Evolutionary conservation across 1,139 yeast species (phyloP).

Genomic region (Kodamaea derodonti): DNA sequence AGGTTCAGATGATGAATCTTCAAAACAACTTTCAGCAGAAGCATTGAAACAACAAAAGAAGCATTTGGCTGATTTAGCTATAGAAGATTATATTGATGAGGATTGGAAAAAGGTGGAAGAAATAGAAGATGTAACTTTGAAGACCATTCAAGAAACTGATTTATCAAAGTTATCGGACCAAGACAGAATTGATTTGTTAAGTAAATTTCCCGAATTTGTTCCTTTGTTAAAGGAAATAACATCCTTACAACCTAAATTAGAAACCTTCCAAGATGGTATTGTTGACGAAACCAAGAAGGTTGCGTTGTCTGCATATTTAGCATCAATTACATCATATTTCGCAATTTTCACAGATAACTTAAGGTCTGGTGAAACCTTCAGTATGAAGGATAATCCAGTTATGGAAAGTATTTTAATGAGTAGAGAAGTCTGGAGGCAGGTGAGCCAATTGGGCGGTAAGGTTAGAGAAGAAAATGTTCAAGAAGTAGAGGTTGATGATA

Average conservation of each 20-base stretch:
- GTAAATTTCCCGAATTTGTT: conserved; percentile 77
- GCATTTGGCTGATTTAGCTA: conserved; percentile 73
- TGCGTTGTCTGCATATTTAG: conserved; percentile 75
- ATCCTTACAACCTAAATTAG: conserved; percentile 41
- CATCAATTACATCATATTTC: conserved; percentile 70
- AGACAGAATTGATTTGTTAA: conserved; percentile 47
- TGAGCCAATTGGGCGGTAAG: conserved; percentile 43
- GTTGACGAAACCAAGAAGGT: conserved; percentile 49
- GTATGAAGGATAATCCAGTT: conserved; percentile 82
- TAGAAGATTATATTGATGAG: conserved; percentile 82
- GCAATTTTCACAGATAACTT: conserved; percentile 62
- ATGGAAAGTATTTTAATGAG: conserved; percentile 82
- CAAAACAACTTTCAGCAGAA: conserved; percentile 78
- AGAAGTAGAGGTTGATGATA: conserved; percentile 23
- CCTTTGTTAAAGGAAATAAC: conserved; percentile 70
- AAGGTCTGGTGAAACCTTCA: conserved; percentile 51
- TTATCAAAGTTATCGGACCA: conserved; percentile 34
- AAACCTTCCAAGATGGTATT: conserved; percentile 24
- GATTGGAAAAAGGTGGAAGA: conserved; percentile 54
- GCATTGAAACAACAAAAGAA: conserved; percentile 84
- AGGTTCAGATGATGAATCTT: conserved; percentile 68
- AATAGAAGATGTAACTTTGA: conserved; percentile 21
- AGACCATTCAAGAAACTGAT: conserved; percentile 25
- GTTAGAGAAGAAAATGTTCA: conserved; percentile 9
- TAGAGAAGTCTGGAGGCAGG: conserved; percentile 89